A percentile compares a stretch with the other conserved stretches of the same genome.
Evolutionary conservation across 2,329 filamentous ascomycete species (phyloP).

Genomic region (Paecilomyces formosus): DNA sequence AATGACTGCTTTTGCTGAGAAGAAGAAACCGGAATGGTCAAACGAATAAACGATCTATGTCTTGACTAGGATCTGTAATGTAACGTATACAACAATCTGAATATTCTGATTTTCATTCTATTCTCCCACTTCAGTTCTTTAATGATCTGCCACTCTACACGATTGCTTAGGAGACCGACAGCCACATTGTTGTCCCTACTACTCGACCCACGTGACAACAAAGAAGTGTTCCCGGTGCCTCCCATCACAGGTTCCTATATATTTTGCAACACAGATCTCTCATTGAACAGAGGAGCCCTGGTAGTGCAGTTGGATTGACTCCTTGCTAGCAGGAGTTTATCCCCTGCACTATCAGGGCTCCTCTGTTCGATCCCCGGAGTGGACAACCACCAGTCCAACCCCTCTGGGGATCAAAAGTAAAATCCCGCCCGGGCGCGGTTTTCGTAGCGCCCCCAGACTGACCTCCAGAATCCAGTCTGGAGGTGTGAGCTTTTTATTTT

Average conservation of each 20-base stretch:
- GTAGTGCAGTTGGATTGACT: background rate
- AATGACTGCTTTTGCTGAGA: constrained; percentile 91
- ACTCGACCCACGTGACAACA: background rate
- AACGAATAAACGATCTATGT: constrained; percentile 51
- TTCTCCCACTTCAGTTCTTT: background rate
- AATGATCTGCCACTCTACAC: background rate
- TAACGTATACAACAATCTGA: background rate
- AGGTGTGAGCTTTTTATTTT: background rate
- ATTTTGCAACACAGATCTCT: background rate
- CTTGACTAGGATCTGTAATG: background rate
- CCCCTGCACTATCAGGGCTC: background rate
- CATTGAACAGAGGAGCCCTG: background rate
- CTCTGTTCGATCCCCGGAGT: background rate
- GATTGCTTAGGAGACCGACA: background rate
- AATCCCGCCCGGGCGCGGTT: background rate
- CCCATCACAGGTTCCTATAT: background rate
- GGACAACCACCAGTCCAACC: background rate
- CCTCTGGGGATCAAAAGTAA: background rate
- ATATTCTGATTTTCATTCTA: background rate
- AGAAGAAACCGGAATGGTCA: constrained; percentile 87
- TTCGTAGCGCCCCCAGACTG: background rate
- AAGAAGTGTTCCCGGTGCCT: background rate
- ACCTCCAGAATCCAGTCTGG: background rate
- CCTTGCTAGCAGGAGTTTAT: background rate
- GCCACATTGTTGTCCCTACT: background rate